A percentile compares a stretch with the other conserved stretches of the same genome.
phyloP scores from a whole-genome alignment of 345 rosid genomes.

The Punica granatum region DNA sequence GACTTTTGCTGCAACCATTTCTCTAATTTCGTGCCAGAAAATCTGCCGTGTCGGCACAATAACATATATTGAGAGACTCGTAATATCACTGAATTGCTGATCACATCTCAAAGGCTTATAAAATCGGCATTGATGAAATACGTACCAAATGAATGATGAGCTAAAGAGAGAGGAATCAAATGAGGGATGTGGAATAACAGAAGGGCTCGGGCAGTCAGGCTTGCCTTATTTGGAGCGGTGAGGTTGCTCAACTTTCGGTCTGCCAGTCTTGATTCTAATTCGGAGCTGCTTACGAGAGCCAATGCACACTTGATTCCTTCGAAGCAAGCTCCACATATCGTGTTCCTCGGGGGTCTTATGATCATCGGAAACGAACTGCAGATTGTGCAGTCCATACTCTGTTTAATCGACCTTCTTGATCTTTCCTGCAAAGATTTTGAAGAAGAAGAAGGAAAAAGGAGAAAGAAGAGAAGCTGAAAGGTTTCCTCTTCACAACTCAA shows the following conservation, averaged over 20 bases:
- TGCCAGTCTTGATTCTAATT: constrained; percentile 6
- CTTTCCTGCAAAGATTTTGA: background rate
- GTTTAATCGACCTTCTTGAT: background rate
- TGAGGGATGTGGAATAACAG: background rate
- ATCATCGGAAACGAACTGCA: constrained; percentile 67
- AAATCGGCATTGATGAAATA: too few species aligned
- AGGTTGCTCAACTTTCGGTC: constrained; percentile 1
- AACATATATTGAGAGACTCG: too few species aligned
- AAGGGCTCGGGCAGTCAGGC: too few species aligned
- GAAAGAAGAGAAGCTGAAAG: constrained; percentile 1
- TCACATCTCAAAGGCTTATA: too few species aligned
- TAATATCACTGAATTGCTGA: too few species aligned
- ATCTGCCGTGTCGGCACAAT: too few species aligned
- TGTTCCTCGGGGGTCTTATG: constrained; percentile 82
- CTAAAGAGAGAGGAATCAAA: background rate
- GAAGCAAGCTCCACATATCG: constrained; percentile 68
- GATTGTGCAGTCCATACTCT: constrained; percentile 74
- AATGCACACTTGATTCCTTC: constrained; percentile 56
- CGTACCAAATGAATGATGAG: background rate
- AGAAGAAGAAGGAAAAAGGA: background rate
- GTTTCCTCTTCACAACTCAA: background rate
- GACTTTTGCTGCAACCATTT: too few species aligned
- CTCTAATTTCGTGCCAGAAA: too few species aligned
- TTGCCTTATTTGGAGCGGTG: constrained; percentile 43
- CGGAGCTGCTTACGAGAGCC: constrained; percentile 46